Percentiles rank a stretch among this genome's conserved stretches.
These are phyloP conservation scores for Herpotrichia juniperi DNA, from an alignment of 2,329 filamentous ascomycete genomes.

Conservation along the genomic window DNA sequence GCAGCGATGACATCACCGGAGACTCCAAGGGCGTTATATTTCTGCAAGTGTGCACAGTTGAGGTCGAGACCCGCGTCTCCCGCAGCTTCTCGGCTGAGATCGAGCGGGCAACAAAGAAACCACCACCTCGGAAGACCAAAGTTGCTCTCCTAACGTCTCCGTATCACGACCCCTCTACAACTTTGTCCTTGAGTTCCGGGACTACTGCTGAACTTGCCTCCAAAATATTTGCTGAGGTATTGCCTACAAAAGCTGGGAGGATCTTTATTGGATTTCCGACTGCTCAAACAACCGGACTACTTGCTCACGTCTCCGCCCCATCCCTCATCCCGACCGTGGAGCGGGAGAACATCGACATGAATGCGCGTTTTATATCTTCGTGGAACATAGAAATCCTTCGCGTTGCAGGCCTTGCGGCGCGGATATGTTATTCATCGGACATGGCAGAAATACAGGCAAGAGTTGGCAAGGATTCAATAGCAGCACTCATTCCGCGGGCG, in stretches of 20 bases:
- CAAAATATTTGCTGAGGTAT: conserved; percentile 87
- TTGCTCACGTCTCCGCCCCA: conserved; percentile 92
- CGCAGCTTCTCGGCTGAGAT: conserved; percentile 80
- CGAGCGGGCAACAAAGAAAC: conserved; percentile 95
- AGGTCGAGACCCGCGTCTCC: conserved; percentile 76
- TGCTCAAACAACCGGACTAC: conserved; percentile 92
- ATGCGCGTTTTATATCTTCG: conserved; percentile 89
- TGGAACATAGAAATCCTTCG: conserved; percentile 97
- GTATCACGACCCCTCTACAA: conserved; percentile 78
- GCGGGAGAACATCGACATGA: conserved; percentile 94
- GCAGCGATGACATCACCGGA: conserved; percentile 66
- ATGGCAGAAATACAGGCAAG: conserved; percentile 67
- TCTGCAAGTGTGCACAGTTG: conserved; percentile 83
- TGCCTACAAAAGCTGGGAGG: conserved; percentile 86
- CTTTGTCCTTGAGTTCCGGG: conserved; percentile 60
- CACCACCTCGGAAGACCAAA: conserved; percentile 84
- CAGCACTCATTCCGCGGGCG: conserved; percentile 75
- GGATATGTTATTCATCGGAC: conserved; percentile 85
- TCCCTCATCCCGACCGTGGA: conserved; percentile 98
- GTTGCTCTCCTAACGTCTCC: conserved; percentile 90
- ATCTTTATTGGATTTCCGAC: conserved; percentile 99
- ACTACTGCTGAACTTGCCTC: conserved; percentile 61
- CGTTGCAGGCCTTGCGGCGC: conserved; percentile 86
- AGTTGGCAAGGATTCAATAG: conserved; percentile 63
- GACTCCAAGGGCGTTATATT: conserved; percentile 81